Base-by-base conservation (phyloP, 208 protist species). In the Tetramitus jugosus region DNA sequence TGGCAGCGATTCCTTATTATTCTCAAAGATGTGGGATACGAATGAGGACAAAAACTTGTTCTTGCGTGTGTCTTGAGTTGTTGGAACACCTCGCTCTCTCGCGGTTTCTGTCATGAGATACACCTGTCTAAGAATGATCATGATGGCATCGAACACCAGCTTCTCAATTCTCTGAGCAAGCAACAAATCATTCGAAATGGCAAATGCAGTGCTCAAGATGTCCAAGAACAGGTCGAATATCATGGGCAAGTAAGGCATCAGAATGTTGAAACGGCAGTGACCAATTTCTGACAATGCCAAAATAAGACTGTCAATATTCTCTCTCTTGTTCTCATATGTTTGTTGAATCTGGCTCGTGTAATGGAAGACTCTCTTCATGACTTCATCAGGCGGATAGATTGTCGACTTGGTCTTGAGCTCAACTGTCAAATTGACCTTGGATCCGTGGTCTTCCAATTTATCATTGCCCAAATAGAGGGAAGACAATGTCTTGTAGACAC, bases 31-130 rank as follows among this genome's bases (percentile, higher is more conserved):
- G 20, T 26, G 20, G 10, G 10, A 20, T 46, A 26, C 20, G 6
- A 49, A 49, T 29, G 14, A 40, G 20, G 40, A 31, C 2, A 71
- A 71, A 46, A 52, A 71, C 40, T 71, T 71, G 39, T 71, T 71
- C 10, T 10, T 8, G 26, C 65, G 3, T 42, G 65, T 35, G n/a
- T 49, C n/a, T 14, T 49, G n/a, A n/a, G 60, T 40, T 65, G n/a
- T n/a, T n/a, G n/a, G n/a, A n/a, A n/a, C n/a, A n/a, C n/a, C n/a
- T n/a, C n/a, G n/a, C n/a, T n/a, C n/a, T n/a, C n/a, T n/a, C n/a
- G n/a, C 49, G 10, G 10, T 56, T 56, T 20, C 35, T 14, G 65
- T 71, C 10, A 49, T 29, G 14, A 37, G 39, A 49, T 71, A 71
- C 10, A 10, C 4, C 29, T 40, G 39, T 71, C 17, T 71, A 14